A percentile compares a stretch with the other conserved stretches of the same genome.
Evolutionary conservation across 306 rosid species (phyloP).

Genomic region (Vicia sativa): DNA sequence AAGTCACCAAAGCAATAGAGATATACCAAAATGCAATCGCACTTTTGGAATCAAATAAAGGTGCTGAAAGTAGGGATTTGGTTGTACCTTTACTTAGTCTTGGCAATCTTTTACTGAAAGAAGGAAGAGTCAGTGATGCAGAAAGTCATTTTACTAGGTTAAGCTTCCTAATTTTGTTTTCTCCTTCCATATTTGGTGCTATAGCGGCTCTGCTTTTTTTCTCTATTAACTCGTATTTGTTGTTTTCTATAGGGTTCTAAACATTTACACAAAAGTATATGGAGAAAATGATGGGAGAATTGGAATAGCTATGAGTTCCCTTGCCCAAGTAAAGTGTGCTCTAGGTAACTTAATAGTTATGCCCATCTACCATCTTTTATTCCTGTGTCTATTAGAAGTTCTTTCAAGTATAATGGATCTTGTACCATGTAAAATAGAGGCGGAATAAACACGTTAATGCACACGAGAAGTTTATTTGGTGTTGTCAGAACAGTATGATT

Average conservation of each 20-base stretch:
- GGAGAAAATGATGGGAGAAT: slow-evolving; percentile 87
- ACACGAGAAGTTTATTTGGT: too few species aligned
- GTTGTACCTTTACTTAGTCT: slow-evolving; percentile 78
- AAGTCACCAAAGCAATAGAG: slow-evolving; percentile 66
- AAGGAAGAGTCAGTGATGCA: slow-evolving; percentile 69
- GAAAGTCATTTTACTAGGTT: slow-evolving; percentile 80
- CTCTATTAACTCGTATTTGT: slow-evolving; percentile 33
- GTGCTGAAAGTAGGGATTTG: slow-evolving; percentile 71
- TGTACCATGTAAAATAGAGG: too few species aligned
- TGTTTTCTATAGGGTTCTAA: slow-evolving; percentile 56
- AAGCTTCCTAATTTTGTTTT: slow-evolving; percentile 34
- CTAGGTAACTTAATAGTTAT: slow-evolving; percentile 54
- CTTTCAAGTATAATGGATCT: too few species aligned
- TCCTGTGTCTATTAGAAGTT: too few species aligned
- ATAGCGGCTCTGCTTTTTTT: slow-evolving; percentile 27
- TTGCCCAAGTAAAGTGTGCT: slow-evolving; percentile 84
- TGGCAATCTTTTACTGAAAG: slow-evolving; percentile 79
- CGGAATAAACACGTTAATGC: too few species aligned
- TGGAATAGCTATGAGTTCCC: slow-evolving; percentile 84
- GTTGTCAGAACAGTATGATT: too few species aligned
- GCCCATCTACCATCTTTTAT: too few species aligned
- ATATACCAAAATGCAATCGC: slow-evolving; percentile 58
- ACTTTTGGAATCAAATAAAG: slow-evolving; percentile 73
- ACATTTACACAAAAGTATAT: slow-evolving; percentile 60
- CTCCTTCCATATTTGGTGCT: slow-evolving; percentile 15